phyloP scores from a whole-genome alignment of 495 filamentous ascomycete genomes.

The Lindgomyces ingoldianus region DNA sequence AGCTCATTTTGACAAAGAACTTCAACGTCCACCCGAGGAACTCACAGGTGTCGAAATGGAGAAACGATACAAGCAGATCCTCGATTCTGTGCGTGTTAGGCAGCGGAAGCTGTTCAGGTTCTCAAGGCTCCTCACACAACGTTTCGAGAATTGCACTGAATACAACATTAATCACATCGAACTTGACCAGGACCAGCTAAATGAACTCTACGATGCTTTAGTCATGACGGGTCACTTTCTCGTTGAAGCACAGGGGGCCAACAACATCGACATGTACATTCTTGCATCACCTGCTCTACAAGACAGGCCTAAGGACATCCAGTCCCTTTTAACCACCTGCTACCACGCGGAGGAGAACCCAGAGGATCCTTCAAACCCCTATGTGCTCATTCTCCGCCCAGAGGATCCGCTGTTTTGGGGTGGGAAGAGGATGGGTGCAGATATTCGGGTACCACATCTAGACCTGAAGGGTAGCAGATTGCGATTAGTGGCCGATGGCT shows the following conservation, averaged over 20 bases:
- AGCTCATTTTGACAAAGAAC: conserved; percentile 86
- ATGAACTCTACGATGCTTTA: conserved; percentile 77
- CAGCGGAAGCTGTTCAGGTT: conserved; percentile 88
- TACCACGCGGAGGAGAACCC: conserved; percentile 72
- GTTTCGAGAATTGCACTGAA: conserved; percentile 95
- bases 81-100: conserved; percentile 93
- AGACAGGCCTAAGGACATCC: conserved; percentile 74
- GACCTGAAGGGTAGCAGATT: conserved; percentile 86
- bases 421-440: conserved; percentile 69
- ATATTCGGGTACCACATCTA: conserved; percentile 73
- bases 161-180: conserved; percentile 71
- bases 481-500: conserved; percentile 86
- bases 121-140: conserved; percentile 80
- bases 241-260: conserved; percentile 63
- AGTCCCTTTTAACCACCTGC: conserved; percentile 81
- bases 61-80: conserved; percentile 89
- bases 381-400: conserved; percentile 80
- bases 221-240: conserved; percentile 85
- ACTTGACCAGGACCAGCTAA: conserved; percentile 58
- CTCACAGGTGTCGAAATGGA: conserved; percentile 79
- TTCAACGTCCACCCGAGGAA: conserved; percentile 79
- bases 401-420: conserved; percentile 80
- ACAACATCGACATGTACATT: conserved; percentile 72
- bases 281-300: conserved; percentile 80
- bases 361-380: conserved; percentile 74